Percentiles rank a stretch among this genome's conserved stretches.
phyloP scores from a whole-genome alignment of 108 stramenopile species.

The Nannochloropsis salina region DNA sequence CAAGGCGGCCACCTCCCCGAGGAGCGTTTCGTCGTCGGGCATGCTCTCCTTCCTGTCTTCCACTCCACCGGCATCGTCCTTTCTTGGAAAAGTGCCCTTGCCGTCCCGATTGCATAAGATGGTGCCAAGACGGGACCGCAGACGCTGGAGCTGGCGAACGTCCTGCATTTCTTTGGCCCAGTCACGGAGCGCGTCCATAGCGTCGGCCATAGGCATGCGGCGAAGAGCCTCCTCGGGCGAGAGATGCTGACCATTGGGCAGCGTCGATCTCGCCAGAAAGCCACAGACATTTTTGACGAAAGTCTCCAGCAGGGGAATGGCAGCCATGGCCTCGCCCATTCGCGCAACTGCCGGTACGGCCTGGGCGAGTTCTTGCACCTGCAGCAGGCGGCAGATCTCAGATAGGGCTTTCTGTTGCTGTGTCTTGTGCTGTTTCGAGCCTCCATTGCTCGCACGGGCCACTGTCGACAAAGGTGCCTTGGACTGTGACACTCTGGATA shows the following conservation, averaged over 20 bases:
- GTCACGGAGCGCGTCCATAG: not conserved
- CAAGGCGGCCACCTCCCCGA: not conserved
- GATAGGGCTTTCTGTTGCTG: too few relatives aligned
- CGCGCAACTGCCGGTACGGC: slow-evolving; percentile 37
- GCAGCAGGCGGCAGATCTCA: slow-evolving; percentile 3
- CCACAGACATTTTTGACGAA: slow-evolving; percentile 42
- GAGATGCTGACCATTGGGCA: slow-evolving; percentile 27
- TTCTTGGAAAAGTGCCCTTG: not conserved
- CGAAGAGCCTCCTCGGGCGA: not conserved
- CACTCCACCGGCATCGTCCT: not conserved
- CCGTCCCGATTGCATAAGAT: not conserved
- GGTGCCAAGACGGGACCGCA: not conserved
- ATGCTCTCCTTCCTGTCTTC: slow-evolving; percentile 3
- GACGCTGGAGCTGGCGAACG: not conserved
- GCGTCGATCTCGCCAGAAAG: slow-evolving; percentile 23
- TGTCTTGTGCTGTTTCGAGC: too few relatives aligned
- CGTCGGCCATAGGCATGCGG: not conserved
- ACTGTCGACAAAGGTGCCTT: too few relatives aligned
- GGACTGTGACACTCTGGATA: too few relatives aligned
- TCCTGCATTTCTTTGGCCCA: not conserved
- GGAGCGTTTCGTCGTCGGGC: not conserved
- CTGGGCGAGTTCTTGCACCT: slow-evolving; percentile 32
- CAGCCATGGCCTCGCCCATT: slow-evolving; percentile 38
- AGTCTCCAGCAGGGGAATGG: slow-evolving; percentile 38
- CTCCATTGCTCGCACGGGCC: too few relatives aligned